Base-by-base conservation (phyloP, 106 monocot species). In the Dioscorea zingiberensis region DNA sequence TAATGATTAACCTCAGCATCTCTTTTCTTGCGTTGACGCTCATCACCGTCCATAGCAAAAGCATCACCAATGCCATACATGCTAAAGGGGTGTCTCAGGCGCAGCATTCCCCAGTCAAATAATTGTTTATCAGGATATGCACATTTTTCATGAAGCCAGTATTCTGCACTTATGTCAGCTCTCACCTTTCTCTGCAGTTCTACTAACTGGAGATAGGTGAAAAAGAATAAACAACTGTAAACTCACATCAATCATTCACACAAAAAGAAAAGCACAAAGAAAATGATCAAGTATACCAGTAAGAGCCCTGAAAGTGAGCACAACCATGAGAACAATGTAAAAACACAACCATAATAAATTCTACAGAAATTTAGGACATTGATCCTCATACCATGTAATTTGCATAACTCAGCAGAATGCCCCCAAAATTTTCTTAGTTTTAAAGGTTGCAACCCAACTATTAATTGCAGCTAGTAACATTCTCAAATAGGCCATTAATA, bases 51-150 rank as follows among this genome's bases (percentile, higher is more conserved):
- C 83, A 91, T 78, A 19, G 80, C 59, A 67, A 76, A 76, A 58
- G 74, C 46, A 81, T 91, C 91, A 62, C 91, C 97, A 73, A 92
- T 82, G 2, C 92, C 97, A 79, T 79, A 97, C 78, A 92, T 77
- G 27, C 71, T 79, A 62, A 83, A 88, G 28, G 97, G 91, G 71
- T 88, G 70, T 58, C 76, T 70, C 17, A 88, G 48, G 17, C 84
- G 80, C 91, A 88, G 88, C 88, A 92, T 92, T 59, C 97, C 97
- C 97, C 92, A 97, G 65, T 97, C 97, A 86, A 84, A 97, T 54
- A 97, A 63, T 71, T 86, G 85, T 24, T 32, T 88, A 27, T 86
- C 92, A 59, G 92, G 84, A 60, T 81, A 38, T 67, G 76, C 68
- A 67, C 92, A 91, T 71, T 85, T 86, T 61, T 97, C 79, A 30